Conservation (phyloP, 2,329 filamentous ascomycete genomes). For the Ascochyta pisi region DNA sequence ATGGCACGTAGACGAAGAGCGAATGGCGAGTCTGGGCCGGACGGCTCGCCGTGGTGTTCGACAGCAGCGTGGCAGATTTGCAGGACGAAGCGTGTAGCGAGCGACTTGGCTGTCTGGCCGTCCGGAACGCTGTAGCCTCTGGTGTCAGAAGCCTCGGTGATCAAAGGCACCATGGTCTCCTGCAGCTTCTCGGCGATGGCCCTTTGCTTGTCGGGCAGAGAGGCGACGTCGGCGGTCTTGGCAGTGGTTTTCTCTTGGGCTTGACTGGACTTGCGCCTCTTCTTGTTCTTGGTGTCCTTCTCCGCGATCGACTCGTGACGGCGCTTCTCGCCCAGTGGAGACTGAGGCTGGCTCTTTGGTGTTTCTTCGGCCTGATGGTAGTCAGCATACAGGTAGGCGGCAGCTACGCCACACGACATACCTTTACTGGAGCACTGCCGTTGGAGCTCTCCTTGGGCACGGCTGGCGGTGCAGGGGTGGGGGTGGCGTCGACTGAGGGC, state of each 20-base stretch:
- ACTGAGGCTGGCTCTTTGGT: slow-evolving; percentile 42
- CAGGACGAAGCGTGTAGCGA: slow-evolving; percentile 75
- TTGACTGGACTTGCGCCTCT: slow-evolving; percentile 48
- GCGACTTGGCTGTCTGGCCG: slow-evolving; percentile 67
- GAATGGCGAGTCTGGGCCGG: slow-evolving; percentile 56
- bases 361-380: slow-evolving; percentile 25
- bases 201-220: slow-evolving; percentile 69
- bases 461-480: slow-evolving; percentile 23
- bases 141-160: slow-evolving; percentile 71
- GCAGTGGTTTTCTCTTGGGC: slow-evolving; percentile 33
- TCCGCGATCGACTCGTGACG: slow-evolving; percentile 42
- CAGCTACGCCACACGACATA: slow-evolving; percentile 1
- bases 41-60: slow-evolving; percentile 61
- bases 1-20: slow-evolving; percentile 74
- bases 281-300: slow-evolving; percentile 42
- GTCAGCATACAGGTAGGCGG: slow-evolving; percentile 8
- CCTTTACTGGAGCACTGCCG: slow-evolving; percentile 36
- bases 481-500: slow-evolving; percentile 13
- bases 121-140: slow-evolving; percentile 68
- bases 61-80: slow-evolving; percentile 77
- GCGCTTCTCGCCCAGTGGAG: slow-evolving; percentile 47
- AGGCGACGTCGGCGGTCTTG: slow-evolving; percentile 27
- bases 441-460: slow-evolving; percentile 31
- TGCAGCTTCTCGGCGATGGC: slow-evolving; percentile 73
- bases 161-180: slow-evolving; percentile 71